These are phyloP conservation scores for Orbilia brochopaga DNA, from an alignment of 2,329 filamentous ascomycete genomes.

Conservation along the genomic window DNA sequence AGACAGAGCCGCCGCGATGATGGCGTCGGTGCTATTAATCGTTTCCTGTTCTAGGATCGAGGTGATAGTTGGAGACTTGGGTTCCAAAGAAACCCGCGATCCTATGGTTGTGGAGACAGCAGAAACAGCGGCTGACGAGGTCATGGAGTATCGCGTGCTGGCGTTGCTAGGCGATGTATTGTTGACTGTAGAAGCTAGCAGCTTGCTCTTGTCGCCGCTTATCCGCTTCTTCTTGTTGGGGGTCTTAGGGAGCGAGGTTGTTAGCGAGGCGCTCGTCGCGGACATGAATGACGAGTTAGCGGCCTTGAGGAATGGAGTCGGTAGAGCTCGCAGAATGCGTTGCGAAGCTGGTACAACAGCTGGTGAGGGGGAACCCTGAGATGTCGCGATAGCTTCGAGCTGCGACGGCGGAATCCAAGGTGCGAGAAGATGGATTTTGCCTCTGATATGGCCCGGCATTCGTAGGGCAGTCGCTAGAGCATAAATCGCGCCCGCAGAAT, in stretches of 20 bases:
- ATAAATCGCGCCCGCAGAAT: constrained; percentile 97
- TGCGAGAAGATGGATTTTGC: constrained; percentile 89
- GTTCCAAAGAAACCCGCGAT: constrained; percentile 44
- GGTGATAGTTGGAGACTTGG: constrained; percentile 53
- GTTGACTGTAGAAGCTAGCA: constrained; percentile 58
- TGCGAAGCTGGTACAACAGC: constrained; percentile 79
- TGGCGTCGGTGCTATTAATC: constrained; percentile 54
- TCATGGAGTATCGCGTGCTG: constrained; percentile 57
- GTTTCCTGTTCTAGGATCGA: constrained; percentile 54
- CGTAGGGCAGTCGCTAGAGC: constrained; percentile 91
- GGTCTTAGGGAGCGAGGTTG: constrained; percentile 74
- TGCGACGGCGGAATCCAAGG: constrained; percentile 98
- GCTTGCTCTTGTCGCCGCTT: constrained; percentile 67
- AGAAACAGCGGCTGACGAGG: constrained; percentile 25
- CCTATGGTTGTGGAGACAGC: constrained; percentile 31
- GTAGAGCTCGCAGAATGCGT: constrained; percentile 84
- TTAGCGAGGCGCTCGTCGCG: constrained; percentile 84
- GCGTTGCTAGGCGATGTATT: constrained; percentile 57
- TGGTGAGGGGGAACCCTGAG: constrained; percentile 60
- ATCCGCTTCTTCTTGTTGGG: constrained; percentile 55
- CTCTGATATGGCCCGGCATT: constrained; percentile 94
- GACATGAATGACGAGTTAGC: constrained; percentile 96
- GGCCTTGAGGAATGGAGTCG: constrained; percentile 87
- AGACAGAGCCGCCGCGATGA: constrained; percentile 65
- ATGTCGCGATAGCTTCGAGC: constrained; percentile 75